Conservation (phyloP, 768 basidiomycete genomes). For the Hygrocybe coccinea region DNA sequence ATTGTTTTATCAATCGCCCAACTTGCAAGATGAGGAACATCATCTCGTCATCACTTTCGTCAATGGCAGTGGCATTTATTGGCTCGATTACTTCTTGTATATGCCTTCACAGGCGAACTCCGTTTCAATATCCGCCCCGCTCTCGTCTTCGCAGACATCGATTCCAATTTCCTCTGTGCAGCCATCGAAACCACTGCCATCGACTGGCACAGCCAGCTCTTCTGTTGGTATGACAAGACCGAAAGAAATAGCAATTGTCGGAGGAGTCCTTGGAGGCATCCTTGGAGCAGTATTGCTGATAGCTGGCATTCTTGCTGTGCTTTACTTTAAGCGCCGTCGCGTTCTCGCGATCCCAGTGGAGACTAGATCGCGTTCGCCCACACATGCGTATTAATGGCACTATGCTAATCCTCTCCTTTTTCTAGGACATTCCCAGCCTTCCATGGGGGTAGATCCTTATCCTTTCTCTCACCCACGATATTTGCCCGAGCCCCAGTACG, state of each 20-base stretch:
- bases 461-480: not conserved
- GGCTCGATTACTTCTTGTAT: constrained; percentile 15
- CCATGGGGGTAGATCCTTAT: not conserved
- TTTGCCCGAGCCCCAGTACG: not conserved
- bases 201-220: not conserved
- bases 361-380: too few relatives aligned
- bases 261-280: not conserved
- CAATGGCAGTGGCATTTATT: not conserved
- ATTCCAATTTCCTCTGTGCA: too few relatives aligned
- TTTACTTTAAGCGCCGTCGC: not conserved
- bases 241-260: not conserved
- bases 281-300: not conserved
- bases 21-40: constrained; percentile 8
- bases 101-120: not conserved
- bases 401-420: not conserved
- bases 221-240: not conserved
- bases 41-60: constrained; percentile 11
- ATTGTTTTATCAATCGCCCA: constrained; percentile 9
- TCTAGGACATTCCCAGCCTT: not conserved
- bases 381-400: too few relatives aligned
- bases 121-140: too few relatives aligned
- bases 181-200: not conserved
- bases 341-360: not conserved
- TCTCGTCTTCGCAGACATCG: too few relatives aligned
- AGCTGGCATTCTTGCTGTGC: not conserved